Conservation (phyloP, 192 early-diverging fungal species). For the Backusella morwellensis region DNA sequence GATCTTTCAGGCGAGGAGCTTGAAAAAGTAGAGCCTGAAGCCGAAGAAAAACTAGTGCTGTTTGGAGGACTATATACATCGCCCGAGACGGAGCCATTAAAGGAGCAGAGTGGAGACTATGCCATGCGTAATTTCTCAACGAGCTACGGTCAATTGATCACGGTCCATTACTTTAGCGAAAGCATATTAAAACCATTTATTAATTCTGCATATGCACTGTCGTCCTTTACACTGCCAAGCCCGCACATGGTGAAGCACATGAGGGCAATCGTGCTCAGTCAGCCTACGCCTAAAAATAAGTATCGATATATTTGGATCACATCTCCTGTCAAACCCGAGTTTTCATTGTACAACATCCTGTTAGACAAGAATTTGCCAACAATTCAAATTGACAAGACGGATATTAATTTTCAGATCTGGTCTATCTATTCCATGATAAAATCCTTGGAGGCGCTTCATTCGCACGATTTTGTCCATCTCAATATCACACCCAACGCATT, state of each 20-base stretch:
- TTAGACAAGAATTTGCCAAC: neutral
- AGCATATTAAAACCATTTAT: neutral
- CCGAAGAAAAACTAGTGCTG: neutral
- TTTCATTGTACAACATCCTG: neutral
- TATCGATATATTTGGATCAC: conserved; percentile 16
- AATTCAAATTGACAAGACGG: neutral
- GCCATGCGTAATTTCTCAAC: neutral
- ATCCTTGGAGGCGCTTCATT: neutral
- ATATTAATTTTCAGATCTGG: conserved; percentile 8
- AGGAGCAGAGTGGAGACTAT: neutral
- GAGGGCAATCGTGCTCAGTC: neutral
- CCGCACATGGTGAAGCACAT: neutral
- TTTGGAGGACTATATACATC: neutral
- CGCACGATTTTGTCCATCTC: neutral
- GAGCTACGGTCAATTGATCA: neutral
- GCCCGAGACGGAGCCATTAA: neutral
- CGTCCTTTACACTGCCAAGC: neutral
- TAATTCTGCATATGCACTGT: neutral
- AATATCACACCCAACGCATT: neutral
- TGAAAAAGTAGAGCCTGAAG: neutral
- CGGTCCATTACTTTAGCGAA: conserved; percentile 2
- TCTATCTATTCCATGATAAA: conserved; percentile 8
- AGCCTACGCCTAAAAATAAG: neutral
- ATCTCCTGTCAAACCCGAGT: conserved; percentile 7
- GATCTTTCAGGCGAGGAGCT: neutral